Conservation (phyloP, 1,284 basidiomycete genomes). For the Sporisorium scitamineum region DNA sequence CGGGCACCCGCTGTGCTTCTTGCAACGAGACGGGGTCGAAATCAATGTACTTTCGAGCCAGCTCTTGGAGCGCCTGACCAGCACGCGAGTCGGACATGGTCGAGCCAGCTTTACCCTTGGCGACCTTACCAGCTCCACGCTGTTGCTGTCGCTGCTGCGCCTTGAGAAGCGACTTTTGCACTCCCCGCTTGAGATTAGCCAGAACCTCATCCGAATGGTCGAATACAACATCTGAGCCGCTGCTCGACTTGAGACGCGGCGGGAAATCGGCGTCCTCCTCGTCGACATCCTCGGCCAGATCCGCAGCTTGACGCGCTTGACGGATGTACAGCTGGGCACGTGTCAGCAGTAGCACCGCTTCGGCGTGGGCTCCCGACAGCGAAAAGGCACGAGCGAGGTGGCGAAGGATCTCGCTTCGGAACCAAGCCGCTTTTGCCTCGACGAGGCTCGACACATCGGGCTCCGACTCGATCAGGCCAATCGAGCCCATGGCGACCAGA, state of each 20-base stretch:
- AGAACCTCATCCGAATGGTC: conserved; percentile 49
- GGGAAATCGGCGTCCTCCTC: conserved; percentile 61
- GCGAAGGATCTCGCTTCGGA: conserved; percentile 60
- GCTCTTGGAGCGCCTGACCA: conserved; percentile 58
- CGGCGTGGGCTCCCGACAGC: conserved; percentile 47
- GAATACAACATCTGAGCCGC: conserved; percentile 37
- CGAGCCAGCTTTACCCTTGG: conserved; percentile 21
- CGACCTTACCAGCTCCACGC: background rate
- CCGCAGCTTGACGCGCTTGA: conserved; percentile 61
- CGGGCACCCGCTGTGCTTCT: conserved; percentile 38
- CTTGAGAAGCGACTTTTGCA: conserved; percentile 46
- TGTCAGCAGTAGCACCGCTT: conserved; percentile 62
- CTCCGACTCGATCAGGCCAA: conserved; percentile 64
- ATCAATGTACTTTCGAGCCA: conserved; percentile 64
- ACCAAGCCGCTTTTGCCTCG: conserved; percentile 66
- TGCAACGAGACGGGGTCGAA: conserved; percentile 60
- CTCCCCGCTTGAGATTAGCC: conserved; percentile 28
- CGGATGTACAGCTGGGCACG: conserved; percentile 64
- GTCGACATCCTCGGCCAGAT: conserved; percentile 63
- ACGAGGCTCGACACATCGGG: conserved; percentile 65
- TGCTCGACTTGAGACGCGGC: conserved; percentile 42
- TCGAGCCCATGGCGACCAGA: conserved; percentile 58
- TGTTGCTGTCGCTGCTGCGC: conserved; percentile 9
- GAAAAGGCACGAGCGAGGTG: conserved; percentile 62
- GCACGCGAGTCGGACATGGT: conserved; percentile 53